These are phyloP conservation scores for Eustoma russellianum DNA, from an alignment of 257 asterid genomes.

Conservation along the genomic window DNA sequence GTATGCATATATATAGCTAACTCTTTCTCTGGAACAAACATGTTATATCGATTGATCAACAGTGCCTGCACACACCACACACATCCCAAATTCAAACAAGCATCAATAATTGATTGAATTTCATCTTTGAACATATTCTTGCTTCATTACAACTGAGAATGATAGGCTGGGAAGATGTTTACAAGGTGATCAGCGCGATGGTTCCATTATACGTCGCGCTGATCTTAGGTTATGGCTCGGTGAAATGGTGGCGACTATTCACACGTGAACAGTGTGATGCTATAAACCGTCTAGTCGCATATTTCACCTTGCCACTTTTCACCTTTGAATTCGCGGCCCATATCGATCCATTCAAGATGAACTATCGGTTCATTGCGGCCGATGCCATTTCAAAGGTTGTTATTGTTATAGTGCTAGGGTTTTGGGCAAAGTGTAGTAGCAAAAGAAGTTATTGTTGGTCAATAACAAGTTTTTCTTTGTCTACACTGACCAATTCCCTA, in stretches of 20 bases:
- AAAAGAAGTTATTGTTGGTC: conserved; percentile 44
- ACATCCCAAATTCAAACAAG: not conserved
- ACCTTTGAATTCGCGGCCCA: conserved; percentile 45
- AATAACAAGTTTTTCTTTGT: conserved; percentile 47
- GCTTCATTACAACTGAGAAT: conserved; percentile 10
- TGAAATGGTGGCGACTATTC: conserved; percentile 55
- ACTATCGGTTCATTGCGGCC: conserved; percentile 35
- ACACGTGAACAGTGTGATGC: conserved; percentile 40
- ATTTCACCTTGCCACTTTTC: conserved; percentile 47
- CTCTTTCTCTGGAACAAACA: not conserved
- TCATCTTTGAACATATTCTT: not conserved
- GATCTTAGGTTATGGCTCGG: conserved; percentile 40
- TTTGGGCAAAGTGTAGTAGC: conserved; percentile 40
- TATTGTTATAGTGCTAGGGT: conserved; percentile 20
- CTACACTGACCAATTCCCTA: conserved; percentile 41
- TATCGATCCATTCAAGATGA: conserved; percentile 51
- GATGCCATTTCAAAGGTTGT: conserved; percentile 45
- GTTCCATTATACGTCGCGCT: conserved; percentile 50
- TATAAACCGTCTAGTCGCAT: conserved; percentile 26
- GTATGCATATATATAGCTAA: conserved; percentile 4
- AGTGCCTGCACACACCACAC: not conserved
- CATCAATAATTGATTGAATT: not conserved
- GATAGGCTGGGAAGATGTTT: conserved; percentile 51
- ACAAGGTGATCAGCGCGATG: conserved; percentile 45
- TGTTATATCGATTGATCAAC: not conserved